Base-by-base conservation (phyloP, 176 grass and related monocot species). In the Avena insularis region DNA sequence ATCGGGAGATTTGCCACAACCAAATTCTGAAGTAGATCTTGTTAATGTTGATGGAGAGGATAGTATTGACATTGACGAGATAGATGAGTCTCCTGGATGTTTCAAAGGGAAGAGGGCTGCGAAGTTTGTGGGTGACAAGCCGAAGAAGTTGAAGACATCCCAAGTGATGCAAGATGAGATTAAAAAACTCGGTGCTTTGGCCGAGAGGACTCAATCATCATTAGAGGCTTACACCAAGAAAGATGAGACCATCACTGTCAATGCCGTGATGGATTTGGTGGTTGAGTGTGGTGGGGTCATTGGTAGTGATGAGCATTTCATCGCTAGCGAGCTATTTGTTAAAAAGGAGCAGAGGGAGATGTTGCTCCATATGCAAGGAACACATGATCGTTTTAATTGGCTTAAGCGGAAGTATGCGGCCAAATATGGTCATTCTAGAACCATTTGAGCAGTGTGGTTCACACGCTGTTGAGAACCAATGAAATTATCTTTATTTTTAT, bases 11-110 rank as follows among this genome's bases (percentile, higher is more conserved):
- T 65, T 65, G 27, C 25, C 25, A 14, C 12, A 31, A 14, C 12
- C 4, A 6, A 2, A 9, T 0, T 0, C 2, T 2, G 4, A 0
- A 2, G 1, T 5, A 29, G 25, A 12, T 65, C 13, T 0, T 4
- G 5, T 65, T 5, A 33, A 33, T 65, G 9, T 31, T 65, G 12
- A 65, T 23, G 62, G 4, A 13, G 12, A 65, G 12, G 12, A 65
- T 47, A 9, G 8, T 47, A 47, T 47, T 6, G 4, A 31, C 62
- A 65, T 65, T 65, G 29, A 29, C 29, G 29, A 29, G 29, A 29
- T 29, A 29, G 29, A 29, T 29, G 29, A 29, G 29, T 29, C 62
- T 31, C 62, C 0, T 65, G 1, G 0, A 0, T 31, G 4, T 65
- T 4, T 23, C 25, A 31, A 6, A 33, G 4, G 25, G 0, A 65